These are phyloP conservation scores for Spencermartinsiella europaea DNA, from an alignment of 805 yeast genomes.

Conservation along the genomic window DNA sequence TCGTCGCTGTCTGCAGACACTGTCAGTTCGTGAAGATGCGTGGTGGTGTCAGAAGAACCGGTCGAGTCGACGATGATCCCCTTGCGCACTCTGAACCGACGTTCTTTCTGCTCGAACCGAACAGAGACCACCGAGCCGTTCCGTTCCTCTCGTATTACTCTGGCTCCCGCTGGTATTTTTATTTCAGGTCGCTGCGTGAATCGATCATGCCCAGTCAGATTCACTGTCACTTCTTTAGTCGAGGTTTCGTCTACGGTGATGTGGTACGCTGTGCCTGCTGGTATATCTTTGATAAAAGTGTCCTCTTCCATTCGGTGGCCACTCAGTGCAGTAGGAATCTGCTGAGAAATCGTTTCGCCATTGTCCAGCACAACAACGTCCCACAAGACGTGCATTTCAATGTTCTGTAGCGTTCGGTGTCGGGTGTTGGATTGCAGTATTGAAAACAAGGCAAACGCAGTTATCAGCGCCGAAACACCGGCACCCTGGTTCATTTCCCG, in stretches of 20 bases:
- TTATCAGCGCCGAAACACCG: conserved; percentile 26
- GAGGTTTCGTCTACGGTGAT: conserved; percentile 17
- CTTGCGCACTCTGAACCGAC: conserved; percentile 15
- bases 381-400: conserved; percentile 27
- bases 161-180: conserved; percentile 15
- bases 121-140: not conserved
- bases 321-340: conserved; percentile 11
- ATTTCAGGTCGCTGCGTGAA: not conserved
- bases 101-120: conserved; percentile 13
- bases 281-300: conserved; percentile 15
- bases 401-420: conserved; percentile 20
- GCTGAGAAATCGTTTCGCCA: conserved; percentile 24
- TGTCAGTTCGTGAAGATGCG: not conserved
- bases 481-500: conserved; percentile 29
- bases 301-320: conserved; percentile 16
- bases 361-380: conserved; percentile 32
- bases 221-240: conserved; percentile 17
- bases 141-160: conserved; percentile 12
- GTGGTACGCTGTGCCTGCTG: conserved; percentile 16
- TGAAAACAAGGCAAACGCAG: conserved; percentile 28
- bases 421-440: conserved; percentile 27
- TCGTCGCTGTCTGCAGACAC: conserved; percentile 1
- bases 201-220: conserved; percentile 2
- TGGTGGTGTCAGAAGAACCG: not conserved
- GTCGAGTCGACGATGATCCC: conserved; percentile 8